Conservation (phyloP, 805 yeast species). For the Dipodascopsis uninucleata region DNA sequence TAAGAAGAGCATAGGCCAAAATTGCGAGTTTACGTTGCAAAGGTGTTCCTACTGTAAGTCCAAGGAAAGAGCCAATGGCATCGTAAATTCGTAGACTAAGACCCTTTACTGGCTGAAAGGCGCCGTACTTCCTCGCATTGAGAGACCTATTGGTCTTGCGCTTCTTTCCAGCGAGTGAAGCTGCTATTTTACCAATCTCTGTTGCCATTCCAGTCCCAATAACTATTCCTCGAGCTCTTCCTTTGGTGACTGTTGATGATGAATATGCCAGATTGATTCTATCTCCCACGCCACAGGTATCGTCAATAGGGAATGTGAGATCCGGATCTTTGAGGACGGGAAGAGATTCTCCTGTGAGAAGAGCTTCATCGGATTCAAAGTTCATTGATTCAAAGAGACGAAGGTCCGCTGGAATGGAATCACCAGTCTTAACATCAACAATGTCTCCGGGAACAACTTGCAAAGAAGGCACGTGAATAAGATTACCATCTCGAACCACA, state of each 20-base stretch:
- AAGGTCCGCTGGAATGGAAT: conserved; percentile 71
- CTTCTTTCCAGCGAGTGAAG: conserved; percentile 19
- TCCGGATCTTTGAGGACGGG: conserved; percentile 56
- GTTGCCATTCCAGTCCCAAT: conserved; percentile 66
- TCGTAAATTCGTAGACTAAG: conserved; percentile 49
- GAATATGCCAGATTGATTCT: conserved; percentile 67
- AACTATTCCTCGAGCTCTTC: conserved; percentile 68
- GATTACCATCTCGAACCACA: conserved; percentile 59
- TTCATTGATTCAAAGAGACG: conserved; percentile 56
- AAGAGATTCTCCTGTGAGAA: conserved; percentile 62
- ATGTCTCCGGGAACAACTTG: conserved; percentile 74
- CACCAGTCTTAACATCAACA: conserved; percentile 61
- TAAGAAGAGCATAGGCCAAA: conserved; percentile 68
- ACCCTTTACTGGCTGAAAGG: conserved; percentile 38
- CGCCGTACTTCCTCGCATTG: conserved; percentile 22
- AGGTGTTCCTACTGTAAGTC: conserved; percentile 78
- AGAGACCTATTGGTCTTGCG: conserved; percentile 21
- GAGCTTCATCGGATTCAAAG: conserved; percentile 68
- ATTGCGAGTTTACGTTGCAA: conserved; percentile 70
- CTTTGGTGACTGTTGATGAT: conserved; percentile 67
- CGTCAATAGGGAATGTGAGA: conserved; percentile 39
- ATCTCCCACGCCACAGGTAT: conserved; percentile 61
- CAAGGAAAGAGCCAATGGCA: conserved; percentile 64
- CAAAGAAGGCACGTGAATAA: conserved; percentile 54
- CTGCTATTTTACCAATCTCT: conserved; percentile 72